Base-by-base conservation (phyloP, 305 asterid species). In the Fraxinus albicans region DNA sequence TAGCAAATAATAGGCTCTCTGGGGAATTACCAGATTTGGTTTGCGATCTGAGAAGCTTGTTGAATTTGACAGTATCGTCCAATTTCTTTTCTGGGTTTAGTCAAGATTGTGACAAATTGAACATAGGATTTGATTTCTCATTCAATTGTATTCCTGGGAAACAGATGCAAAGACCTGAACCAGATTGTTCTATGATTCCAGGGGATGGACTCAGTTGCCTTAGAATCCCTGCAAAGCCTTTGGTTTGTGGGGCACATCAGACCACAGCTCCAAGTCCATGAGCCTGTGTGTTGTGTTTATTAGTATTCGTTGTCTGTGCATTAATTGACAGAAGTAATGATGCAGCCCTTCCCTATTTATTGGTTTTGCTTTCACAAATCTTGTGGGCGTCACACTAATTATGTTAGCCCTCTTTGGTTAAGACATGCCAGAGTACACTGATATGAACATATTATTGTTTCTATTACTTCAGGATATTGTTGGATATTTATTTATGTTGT, bases 141-240 rank as follows among this genome's bases (percentile, higher is more conserved):
- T 80, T 91, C 36, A 95, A 95, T 78, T 95, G 97, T 83, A 89
- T 93, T 34, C 97, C 98, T 0, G 97, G 98, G 4, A 88, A 55
- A 50, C 86, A 80, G 74, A 83, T 88, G 90, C 98, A 95, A 88
- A 91, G 96, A 73, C 97, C 98, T 8, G 86, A 82, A 77, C 96
- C 96, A 6, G 96, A 93, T 65, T 95, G 98, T 83, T 89, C 96
- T 17, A 85, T 50, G 19, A 82, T 89, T 10, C 96, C 94, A 0
- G 98, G 95, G 17, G 91, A 89, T 8, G 89, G 96, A 4, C 84
- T 93, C 13, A 92, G 90, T 85, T 95, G 98, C 47, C 88, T 95
- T 2, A 91, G 98, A 83, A 86, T 90, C 31, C 98, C 98, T 1
- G 81, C 90, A 7, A 88, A 77, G 87, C 90, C 95, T 3, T 86